A percentile compares a stretch with the other conserved stretches of the same genome.
Evolutionary conservation across 306 rosid species (phyloP).

Genomic region (Acacia melanoxylon): DNA sequence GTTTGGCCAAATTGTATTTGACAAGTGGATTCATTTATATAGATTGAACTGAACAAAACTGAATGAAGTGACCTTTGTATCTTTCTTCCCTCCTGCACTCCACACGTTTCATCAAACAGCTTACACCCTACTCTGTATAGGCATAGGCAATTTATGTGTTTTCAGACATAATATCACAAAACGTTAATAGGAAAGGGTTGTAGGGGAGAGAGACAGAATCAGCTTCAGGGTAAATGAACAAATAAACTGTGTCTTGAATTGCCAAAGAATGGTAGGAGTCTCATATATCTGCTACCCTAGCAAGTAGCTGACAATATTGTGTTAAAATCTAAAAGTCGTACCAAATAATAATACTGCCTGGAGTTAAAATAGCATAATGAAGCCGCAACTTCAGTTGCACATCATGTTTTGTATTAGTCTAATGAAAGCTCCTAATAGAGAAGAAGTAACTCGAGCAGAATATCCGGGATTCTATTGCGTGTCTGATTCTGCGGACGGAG

Average conservation of each 20-base stretch:
- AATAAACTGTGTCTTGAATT: slow-evolving; percentile 43
- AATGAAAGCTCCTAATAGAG: slow-evolving; percentile 33
- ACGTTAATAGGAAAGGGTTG: not conserved
- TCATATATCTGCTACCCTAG: slow-evolving; percentile 37
- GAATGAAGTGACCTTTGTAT: not conserved
- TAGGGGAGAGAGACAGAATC: not conserved
- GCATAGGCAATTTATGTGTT: not conserved
- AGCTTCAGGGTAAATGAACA: slow-evolving; percentile 15
- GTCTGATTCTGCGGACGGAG: slow-evolving; percentile 29
- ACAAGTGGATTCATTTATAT: too few relatives aligned
- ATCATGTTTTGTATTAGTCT: not conserved
- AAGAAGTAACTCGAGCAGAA: slow-evolving; percentile 39
- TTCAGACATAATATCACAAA: not conserved
- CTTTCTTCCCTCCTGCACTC: not conserved
- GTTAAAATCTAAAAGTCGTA: slow-evolving; percentile 36
- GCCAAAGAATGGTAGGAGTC: slow-evolving; percentile 56
- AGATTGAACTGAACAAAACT: too few relatives aligned
- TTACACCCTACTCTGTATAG: not conserved
- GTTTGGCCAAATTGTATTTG: too few relatives aligned
- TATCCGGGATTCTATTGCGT: slow-evolving; percentile 31
- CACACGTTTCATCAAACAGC: not conserved
- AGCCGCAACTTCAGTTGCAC: slow-evolving; percentile 40
- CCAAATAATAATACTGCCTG: slow-evolving; percentile 51
- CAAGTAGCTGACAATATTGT: slow-evolving; percentile 39
- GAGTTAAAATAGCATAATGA: slow-evolving; percentile 23